Evolutionary conservation across 1,139 yeast species (phyloP), one percentile per base, ranked within the genome.

Genomic region (Trichomonascaceae sp.): DNA sequence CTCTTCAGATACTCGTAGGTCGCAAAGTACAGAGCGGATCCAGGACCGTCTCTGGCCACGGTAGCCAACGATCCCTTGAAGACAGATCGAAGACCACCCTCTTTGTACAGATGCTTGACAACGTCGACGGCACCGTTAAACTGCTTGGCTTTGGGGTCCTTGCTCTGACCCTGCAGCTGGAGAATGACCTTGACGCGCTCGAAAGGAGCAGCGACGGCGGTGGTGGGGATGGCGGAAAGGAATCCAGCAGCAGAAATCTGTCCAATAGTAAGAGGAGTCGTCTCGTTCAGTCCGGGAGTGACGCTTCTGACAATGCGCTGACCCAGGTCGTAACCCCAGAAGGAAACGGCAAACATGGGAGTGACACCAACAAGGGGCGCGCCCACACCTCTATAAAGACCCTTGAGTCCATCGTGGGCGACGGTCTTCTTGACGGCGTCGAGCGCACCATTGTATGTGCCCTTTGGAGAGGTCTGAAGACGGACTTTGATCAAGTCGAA

Each of bases 281-380:
- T 57, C 13, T 60, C 59, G 13, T 56, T 51, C 9, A 11, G 9
- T n/a, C 50, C 48, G 1, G 71, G 69, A 4, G 69, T 58, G n/a
- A 55, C 52, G 4, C 61, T 47, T 3, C 52, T 44, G 3, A 87
- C 93, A 8, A 87, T 40, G 43, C 74, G 72, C 60, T 85, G 85
- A 42, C 97, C 97, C 37, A 84, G 66, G 51, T 85, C 97, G 60
- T 89, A 89, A 52, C 97, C 97, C 97, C 97, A 87, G 65, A 89
- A 89, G 2, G 94, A 81, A 23, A 89, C 92, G 8, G 97, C 97
- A 64, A 89, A 89, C 84, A 89, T 89, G 27, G 98, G 98, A 0
- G 97, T 89, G 18, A 89, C 97, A 22, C 98, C 98, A 18, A 81
- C 57, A 34, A 89, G 64, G 4, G 98, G 98, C 8, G 94, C 93